Evolutionary conservation across 164 flowering plant species (phyloP), one percentile per base, ranked within the genome.

Genomic region (Paratinospora sagittata): DNA sequence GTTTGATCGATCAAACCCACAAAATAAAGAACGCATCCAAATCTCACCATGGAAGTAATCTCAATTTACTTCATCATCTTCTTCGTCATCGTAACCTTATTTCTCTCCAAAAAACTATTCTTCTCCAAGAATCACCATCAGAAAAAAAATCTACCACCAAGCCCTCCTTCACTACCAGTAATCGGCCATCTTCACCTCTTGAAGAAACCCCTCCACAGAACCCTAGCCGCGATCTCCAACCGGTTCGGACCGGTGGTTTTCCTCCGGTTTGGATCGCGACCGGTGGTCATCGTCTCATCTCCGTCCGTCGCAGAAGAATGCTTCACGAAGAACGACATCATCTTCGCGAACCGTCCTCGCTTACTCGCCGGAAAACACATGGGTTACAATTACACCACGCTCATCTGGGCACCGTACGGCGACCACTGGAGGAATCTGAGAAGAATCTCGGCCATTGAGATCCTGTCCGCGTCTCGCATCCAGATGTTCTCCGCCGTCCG

Each of bases 351-450:
- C 76, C 84, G 90, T 16, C 92, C 89, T 5, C 72, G 65, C 8
- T 62, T 82, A 21, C 63, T 84, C 11, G 67, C 71, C 9, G 85
- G 84, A 0, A 77, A 83, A 63, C 26, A 70, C 72, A 33, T 86
- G 10, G 82, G 82, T 0, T 74, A 75, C 76, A 73, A 87, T 70
- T 79, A 71, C 75, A 68, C 72, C 60, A 74, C 71, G 47, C 62
- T 82, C 19, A 69, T 17, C 0, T 77, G 74, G 77, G 73, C 88
- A 0, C 68, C 93, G 0, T 84, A 87, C 47, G 93, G 90, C 27
- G 72, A 69, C 26, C 83, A 82, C 37, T 85, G 88, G 90, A 70
- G 93, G 23, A 82, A 83, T 74, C 77, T 87, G 23, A 49, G 91
- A 3, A 75, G 77, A 0, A 49, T 89, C n/a, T 12, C 80, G 17